Evolutionary conservation across 2,329 filamentous ascomycete genomes (phyloP).

Genomic region (Monilinia aucupariae): DNA sequence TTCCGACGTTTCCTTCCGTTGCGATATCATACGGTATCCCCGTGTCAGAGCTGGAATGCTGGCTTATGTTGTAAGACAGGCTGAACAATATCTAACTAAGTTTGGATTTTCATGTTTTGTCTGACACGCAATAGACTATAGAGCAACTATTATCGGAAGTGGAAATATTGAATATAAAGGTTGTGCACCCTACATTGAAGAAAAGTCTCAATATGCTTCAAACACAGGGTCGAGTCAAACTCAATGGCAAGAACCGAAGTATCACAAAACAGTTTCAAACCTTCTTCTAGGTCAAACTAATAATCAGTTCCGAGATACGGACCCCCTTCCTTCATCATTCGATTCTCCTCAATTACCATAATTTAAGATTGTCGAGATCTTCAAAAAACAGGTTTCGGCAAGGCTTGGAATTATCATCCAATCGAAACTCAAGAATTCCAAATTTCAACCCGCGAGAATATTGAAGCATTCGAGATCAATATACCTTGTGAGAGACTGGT

Average conservation of each 20-base stretch:
- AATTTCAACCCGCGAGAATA: neutral
- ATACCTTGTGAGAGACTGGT: neutral
- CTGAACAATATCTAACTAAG: neutral
- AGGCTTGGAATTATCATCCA: neutral
- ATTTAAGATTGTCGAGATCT: neutral
- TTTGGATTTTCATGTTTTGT: neutral
- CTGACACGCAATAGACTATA: neutral
- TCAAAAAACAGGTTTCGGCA: neutral
- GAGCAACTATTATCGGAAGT: neutral
- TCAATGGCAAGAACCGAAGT: constrained; percentile 1
- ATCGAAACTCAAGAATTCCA: neutral
- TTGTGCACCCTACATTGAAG: constrained; percentile 13
- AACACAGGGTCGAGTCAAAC: constrained; percentile 9
- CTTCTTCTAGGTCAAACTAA: constrained; percentile 5
- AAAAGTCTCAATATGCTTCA: constrained; percentile 7
- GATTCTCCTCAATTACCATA: neutral
- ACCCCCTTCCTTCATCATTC: constrained; percentile 6
- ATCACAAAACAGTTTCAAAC: constrained; percentile 13
- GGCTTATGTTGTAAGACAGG: constrained; percentile 11
- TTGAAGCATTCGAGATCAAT: neutral
- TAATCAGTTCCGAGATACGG: constrained; percentile 9
- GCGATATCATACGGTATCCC: constrained; percentile 9
- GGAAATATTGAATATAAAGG: constrained; percentile 16
- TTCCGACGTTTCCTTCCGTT: constrained; percentile 3
- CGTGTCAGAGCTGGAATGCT: constrained; percentile 9